Evolutionary conservation across 169 alveolate genomes (phyloP).

Genomic region (Sarcocystis neurona): DNA sequence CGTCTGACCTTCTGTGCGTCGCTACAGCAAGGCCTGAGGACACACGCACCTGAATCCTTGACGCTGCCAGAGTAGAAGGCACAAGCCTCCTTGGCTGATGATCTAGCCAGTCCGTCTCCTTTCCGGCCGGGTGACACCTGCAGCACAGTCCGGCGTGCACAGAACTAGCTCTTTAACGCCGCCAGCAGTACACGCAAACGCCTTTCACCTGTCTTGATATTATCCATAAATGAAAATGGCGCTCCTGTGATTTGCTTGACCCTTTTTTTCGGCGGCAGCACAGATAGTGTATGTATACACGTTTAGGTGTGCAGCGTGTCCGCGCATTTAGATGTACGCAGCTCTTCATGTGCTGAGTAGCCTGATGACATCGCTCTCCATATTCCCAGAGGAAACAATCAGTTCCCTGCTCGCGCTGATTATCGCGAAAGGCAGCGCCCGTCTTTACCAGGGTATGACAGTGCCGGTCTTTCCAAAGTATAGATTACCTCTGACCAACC

Average conservation of each 20-base stretch:
- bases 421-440: not conserved
- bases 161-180: not conserved
- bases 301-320: not conserved
- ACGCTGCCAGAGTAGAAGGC: not conserved
- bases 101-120: conserved; percentile 13
- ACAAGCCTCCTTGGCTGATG: not conserved
- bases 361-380: not conserved
- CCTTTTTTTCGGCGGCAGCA: not conserved
- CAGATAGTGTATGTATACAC: not conserved
- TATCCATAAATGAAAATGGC: not conserved
- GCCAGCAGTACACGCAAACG: not conserved
- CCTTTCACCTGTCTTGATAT: not conserved
- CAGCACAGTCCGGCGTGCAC: not conserved
- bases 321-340: not conserved
- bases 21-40: not conserved
- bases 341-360: not conserved
- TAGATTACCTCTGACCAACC: not conserved
- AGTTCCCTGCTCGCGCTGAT: not conserved
- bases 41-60: conserved; percentile 4
- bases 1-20: not conserved
- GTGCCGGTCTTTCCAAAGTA: not conserved
- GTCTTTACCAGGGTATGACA: not conserved
- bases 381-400: not conserved
- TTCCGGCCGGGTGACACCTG: conserved; percentile 19
- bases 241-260: no score